A percentile compares a stretch with the other conserved stretches of the same genome.
These are phyloP conservation scores for Candida ortonii DNA, from an alignment of 805 yeast species.

Conservation along the genomic window DNA sequence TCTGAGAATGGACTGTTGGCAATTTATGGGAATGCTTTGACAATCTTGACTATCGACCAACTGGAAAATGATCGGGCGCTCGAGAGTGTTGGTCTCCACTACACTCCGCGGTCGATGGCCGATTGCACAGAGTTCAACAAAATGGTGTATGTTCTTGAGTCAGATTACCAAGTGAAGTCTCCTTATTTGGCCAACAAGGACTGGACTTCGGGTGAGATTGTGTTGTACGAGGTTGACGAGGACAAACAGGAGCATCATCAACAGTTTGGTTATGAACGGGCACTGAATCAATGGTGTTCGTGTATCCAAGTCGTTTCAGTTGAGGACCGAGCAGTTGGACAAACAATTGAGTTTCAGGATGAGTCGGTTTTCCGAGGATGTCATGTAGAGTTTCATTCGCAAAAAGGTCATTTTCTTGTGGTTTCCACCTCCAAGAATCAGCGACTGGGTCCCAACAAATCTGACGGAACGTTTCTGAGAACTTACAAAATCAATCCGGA, in stretches of 20 bases:
- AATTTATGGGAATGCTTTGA: constrained; percentile 47
- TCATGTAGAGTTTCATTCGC: constrained; percentile 30
- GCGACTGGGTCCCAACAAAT: constrained; percentile 29
- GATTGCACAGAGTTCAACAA: constrained; percentile 26
- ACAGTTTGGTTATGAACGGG: constrained; percentile 43
- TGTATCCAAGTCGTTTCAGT: constrained; percentile 50
- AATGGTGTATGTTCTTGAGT: constrained; percentile 41
- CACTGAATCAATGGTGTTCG: constrained; percentile 43
- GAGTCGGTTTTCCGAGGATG: constrained; percentile 44
- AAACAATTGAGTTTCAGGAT: constrained; percentile 42
- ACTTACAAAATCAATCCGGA: constrained; percentile 37
- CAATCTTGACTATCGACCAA: constrained; percentile 54
- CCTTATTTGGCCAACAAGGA: constrained; percentile 25
- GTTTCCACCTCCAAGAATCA: constrained; percentile 42
- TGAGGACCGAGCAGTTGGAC: constrained; percentile 33
- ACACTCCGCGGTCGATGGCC: constrained; percentile 48
- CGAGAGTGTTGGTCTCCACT: constrained; percentile 43
- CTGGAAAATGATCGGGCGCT: constrained; percentile 32
- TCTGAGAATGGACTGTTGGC: constrained; percentile 62
- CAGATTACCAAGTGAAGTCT: constrained; percentile 39
- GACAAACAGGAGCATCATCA: constrained; percentile 38
- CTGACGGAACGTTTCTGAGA: constrained; percentile 31
- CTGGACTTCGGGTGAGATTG: constrained; percentile 22
- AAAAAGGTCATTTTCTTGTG: constrained; percentile 35
- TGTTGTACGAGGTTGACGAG: constrained; percentile 23